Base-by-base conservation (phyloP, 495 filamentous ascomycete genomes). In the Penicillium parvum region DNA sequence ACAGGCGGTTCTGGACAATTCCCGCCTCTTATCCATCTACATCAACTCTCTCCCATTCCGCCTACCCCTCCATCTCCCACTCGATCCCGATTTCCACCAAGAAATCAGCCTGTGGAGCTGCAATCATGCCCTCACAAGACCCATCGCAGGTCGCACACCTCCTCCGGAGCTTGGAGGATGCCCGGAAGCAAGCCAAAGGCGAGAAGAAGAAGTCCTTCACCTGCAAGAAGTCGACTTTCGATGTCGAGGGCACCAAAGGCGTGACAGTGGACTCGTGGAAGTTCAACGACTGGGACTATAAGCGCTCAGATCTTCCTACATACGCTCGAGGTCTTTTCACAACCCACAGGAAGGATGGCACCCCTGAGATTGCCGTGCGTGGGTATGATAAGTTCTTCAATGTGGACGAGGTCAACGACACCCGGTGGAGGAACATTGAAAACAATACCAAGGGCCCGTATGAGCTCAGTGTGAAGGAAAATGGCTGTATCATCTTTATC, bases 341-440 rank as follows among this genome's bases (percentile, higher is more conserved):
- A 14, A 82, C 81, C 30, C 73, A 63, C 46, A 78, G 73, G 32
- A 65, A 71, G 35, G 68, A 80, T 15, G 80, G 81, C 4, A 68
- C 72, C 2, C 72, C 77, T 11, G 88, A 96, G 62, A 96, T 98
- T 41, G 83, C 74, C 2, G 78, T 82, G 23, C 78, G 92, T 43
- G 92, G 92, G 23, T 98, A 98, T 65, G 94, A 98, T 71, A 98
- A 98, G 67, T 98, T 98, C 72, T 97, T 97, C 80, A 98, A 98
- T 56, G 72, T 85, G 19, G 77, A 76, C 30, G 92, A 98, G 63
- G 82, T 89, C 2, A 57, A 68, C 9, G 74, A 80, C 22, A 97
- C 92, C 1, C 70, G 78, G 43, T 98, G 94, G 92, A 56, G 68
- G 11, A 88, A 86, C 59, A 85, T 98, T 39, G 69, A 84, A 53